These are phyloP conservation scores for Ormosia emarginata DNA, from an alignment of 306 rosid species.

Conservation along the genomic window DNA sequence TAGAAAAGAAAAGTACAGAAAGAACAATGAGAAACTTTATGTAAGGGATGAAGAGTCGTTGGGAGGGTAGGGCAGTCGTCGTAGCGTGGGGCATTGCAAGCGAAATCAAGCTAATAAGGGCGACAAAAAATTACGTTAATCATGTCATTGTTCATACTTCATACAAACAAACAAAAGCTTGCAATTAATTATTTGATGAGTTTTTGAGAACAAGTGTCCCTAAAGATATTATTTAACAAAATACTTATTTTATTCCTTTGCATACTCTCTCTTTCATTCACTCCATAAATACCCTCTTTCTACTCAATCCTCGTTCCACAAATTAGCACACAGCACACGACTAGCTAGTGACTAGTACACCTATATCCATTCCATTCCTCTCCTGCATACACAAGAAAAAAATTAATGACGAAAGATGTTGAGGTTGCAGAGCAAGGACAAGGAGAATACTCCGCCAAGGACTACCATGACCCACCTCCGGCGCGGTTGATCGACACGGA, in stretches of 20 bases:
- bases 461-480: slow-evolving; percentile 92
- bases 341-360: not conserved
- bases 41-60: slow-evolving; percentile 38
- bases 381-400: not conserved
- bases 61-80: not conserved
- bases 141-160: slow-evolving; percentile 8
- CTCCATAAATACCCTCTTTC: slow-evolving; percentile 51
- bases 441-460: slow-evolving; percentile 63
- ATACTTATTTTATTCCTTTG: too few relatives aligned
- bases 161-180: not conserved
- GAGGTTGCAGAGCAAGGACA: slow-evolving; percentile 51
- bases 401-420: slow-evolving; percentile 60
- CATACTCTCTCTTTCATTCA: not conserved
- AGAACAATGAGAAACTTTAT: too few relatives aligned
- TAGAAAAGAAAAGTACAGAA: too few relatives aligned
- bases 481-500: slow-evolving; percentile 63
- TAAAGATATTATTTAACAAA: too few relatives aligned
- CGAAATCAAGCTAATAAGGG: slow-evolving; percentile 62
- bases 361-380: not conserved
- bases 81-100: slow-evolving; percentile 62
- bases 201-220: too few relatives aligned
- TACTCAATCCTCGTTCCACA: not conserved
- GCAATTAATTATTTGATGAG: slow-evolving; percentile 3
- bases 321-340: not conserved
- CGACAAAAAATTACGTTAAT: slow-evolving; percentile 51